Evolutionary conservation across 495 filamentous ascomycete genomes (phyloP), one percentile per base, ranked within the genome.

Genomic region (Aspergillus heteromorphus): DNA sequence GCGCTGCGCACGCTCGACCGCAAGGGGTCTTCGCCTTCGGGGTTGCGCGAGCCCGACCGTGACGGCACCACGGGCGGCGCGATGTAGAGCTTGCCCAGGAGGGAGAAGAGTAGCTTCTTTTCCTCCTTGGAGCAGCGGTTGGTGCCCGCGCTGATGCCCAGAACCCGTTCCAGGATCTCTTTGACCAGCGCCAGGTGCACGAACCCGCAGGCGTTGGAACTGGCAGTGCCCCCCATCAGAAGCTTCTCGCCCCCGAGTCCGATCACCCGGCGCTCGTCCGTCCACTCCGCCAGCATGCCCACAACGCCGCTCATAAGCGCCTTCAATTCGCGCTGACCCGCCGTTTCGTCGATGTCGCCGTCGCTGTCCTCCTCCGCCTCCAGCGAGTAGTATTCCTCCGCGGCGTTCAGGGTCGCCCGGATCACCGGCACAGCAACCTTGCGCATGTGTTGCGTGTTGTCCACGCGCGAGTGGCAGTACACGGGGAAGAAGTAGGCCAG

Each of bases 401-500:
- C 74, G 3, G 77, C 66, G 34, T 72, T 70, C 14, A 83, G 60
- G 1, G 86, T 70, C 14, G 83, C 78, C 51, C 87, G 86, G 30
- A 96, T 64, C 0, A 89, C 84, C 23, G 82, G 78, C 5, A 89
- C 78, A 5, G 85, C 79, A 7, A 97, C 77, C 6, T 68, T 62
- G 11, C 83, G 81, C 89, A 97, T 92, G 19, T 86, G 76, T 21
- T 83, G 77, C 57, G 91, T 89, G 64, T 96, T 96, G 38, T 86
- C 86, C 9, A 83, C 65, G 10, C 86, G 78, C 20, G 85, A 88
- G 66, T 92, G 95, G 65, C 88, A 91, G 76, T 95, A 98, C 0
- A 97, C 93, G 0, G 93, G 93, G 59, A 98, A 79, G 78, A 97
- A 97, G 67, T 98, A 98, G 49, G 87, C 89, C 20, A 98, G 78